Conservation (phyloP, 352 stramenopile species). For the Aphanomyces cochlioides region DNA sequence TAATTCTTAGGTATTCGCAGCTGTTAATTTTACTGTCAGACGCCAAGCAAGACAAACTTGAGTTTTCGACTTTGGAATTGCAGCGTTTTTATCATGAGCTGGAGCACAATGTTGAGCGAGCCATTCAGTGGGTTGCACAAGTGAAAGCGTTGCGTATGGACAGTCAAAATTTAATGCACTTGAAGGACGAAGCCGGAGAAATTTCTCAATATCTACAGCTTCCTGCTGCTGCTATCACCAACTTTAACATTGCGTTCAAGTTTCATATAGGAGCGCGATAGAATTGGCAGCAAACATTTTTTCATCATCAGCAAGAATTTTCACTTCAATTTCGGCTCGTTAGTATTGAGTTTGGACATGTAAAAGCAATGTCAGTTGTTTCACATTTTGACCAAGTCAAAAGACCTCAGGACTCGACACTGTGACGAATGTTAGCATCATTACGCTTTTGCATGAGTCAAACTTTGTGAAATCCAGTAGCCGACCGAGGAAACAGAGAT, state of each 20-base stretch:
- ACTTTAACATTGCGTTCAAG: constrained; percentile 25
- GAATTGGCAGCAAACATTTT: too few species aligned
- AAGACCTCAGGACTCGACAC: too few species aligned
- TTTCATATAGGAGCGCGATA: neutral
- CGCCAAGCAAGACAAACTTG: constrained; percentile 42
- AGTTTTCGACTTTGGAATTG: constrained; percentile 65
- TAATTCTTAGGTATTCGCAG: constrained; percentile 45
- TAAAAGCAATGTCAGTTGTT: too few species aligned
- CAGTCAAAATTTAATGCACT: constrained; percentile 37
- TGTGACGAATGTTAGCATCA: too few species aligned
- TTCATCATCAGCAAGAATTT: constrained; percentile 32
- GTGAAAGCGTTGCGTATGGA: constrained; percentile 54
- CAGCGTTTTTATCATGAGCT: constrained; percentile 68
- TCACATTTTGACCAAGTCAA: too few species aligned
- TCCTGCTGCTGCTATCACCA: constrained; percentile 48
- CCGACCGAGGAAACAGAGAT: too few species aligned
- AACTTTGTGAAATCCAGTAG: too few species aligned
- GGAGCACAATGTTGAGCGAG: constrained; percentile 56
- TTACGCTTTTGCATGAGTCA: too few species aligned
- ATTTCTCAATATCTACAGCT: constrained; percentile 64
- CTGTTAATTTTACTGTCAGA: constrained; percentile 65
- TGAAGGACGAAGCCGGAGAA: constrained; percentile 45
- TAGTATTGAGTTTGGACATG: too few species aligned
- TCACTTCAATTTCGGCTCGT: constrained; percentile 9
- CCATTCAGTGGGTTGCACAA: constrained; percentile 57